Evolutionary conservation across 129 eudicot species (phyloP), one percentile per base, ranked within the genome.

Genomic region (Pseudognaphalium luteoalbum): DNA sequence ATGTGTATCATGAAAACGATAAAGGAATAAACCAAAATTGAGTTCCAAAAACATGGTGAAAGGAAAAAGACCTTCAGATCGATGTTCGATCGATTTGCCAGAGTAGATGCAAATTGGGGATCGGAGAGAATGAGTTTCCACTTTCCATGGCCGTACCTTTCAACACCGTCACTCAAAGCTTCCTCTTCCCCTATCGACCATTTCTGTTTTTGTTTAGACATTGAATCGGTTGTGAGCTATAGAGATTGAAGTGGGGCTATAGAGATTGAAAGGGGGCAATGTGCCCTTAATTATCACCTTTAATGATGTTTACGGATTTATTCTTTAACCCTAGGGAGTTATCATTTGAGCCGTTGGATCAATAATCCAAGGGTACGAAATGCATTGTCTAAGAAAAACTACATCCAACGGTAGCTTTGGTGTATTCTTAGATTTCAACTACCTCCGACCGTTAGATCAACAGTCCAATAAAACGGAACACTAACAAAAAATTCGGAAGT

Each of bases 111-210:
- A 61, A 76, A 76, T 51, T 76, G 67, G 8, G 85, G 75, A 66
- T 82, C 78, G n/a, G 52, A 16, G 25, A 81, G 76, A 57, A 82
- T 82, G 14, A 25, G 54, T 76, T 77, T 82, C 85, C 85, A 82
- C 66, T 71, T 76, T 7, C 85, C 85, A 16, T 44, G 68, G 29
- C 82, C 86, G 54, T 82, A 70, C 66, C 59, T 82, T 42, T 71
- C 79, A 42, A 82, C 82, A 19, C 86, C 82, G 0, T 79, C 76
- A 63, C 20, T 34, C 39, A 77, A 72, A 28, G 86, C 86, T 59
- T 41, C 44, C 35, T 77, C 82, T 69, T 82, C 86, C 76, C 77
- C 82, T 0, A 22, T 20, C 15, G 86, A 71, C 85, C 85, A 82
- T 69, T 22, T 59, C 7, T 59, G 68, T 37, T 62, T 58, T 39